Percentiles rank a stretch among this genome's conserved stretches.
Conservation (phyloP, 2,329 filamentous ascomycete genomes). For the Triangularia verruculosa region DNA sequence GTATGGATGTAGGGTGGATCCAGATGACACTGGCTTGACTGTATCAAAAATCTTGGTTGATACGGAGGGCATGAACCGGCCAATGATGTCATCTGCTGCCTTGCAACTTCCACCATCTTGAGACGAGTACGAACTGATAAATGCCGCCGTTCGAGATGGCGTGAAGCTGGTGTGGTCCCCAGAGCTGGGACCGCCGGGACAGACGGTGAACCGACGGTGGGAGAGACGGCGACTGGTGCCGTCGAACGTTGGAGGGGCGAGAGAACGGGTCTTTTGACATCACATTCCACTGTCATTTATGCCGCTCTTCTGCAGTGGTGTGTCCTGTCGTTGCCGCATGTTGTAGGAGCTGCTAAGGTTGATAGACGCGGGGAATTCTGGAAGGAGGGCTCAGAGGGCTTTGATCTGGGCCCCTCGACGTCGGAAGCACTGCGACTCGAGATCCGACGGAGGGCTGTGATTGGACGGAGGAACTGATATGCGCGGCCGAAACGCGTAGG, state of each 20-base stretch:
- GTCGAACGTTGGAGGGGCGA: background rate
- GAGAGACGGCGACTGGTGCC: background rate
- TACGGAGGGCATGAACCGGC: conserved; percentile 14
- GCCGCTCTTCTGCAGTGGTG: background rate
- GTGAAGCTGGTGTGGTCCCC: background rate
- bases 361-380: conserved; percentile 14
- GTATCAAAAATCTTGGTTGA: conserved; percentile 4
- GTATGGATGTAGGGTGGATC: conserved; percentile 14
- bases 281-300: conserved; percentile 1
- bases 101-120: background rate
- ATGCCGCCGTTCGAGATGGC: background rate
- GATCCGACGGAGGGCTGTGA: conserved; percentile 11
- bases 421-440: conserved; percentile 8
- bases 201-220: background rate
- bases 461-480: conserved; percentile 13
- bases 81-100: conserved; percentile 23
- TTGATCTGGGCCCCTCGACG: background rate
- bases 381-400: background rate
- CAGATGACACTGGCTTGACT: conserved; percentile 10
- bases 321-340: background rate
- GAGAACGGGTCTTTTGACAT: conserved; percentile 4
- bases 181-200: background rate
- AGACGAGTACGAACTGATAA: background rate
- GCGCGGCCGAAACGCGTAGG: conserved; percentile 24
- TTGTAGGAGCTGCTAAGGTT: background rate